phyloP scores from a whole-genome alignment of 768 basidiomycete species.

The Hirschioporus abietinus region DNA sequence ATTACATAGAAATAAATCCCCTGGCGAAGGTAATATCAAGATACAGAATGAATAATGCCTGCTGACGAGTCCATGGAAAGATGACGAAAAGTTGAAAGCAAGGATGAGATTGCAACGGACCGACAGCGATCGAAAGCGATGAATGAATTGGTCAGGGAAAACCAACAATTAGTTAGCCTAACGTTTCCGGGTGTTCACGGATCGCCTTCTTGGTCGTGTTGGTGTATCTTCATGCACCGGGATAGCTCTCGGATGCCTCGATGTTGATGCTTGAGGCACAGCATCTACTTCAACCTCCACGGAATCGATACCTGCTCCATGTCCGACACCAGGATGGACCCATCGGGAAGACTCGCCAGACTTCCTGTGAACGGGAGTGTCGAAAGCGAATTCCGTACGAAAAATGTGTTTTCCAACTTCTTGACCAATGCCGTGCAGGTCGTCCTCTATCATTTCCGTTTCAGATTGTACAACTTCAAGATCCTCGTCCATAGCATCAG shows the following conservation, averaged over 20 bases:
- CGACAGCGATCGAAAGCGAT: not conserved
- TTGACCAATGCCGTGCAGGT: constrained; percentile 18
- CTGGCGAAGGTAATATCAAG: not conserved
- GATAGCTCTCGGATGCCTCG: constrained; percentile 30
- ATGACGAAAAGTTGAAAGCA: not conserved
- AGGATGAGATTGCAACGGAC: not conserved
- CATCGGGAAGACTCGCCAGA: not conserved
- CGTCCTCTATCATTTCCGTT: constrained; percentile 23
- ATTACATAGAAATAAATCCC: not conserved
- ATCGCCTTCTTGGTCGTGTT: constrained; percentile 52
- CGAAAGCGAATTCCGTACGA: not conserved
- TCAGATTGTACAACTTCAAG: constrained; percentile 34
- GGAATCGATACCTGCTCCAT: not conserved
- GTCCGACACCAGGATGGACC: not conserved
- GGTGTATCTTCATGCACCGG: constrained; percentile 50
- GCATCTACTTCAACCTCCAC: constrained; percentile 13
- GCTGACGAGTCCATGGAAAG: not conserved
- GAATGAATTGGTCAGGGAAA: constrained; percentile 10
- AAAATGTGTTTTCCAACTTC: constrained; percentile 18
- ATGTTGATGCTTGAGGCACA: constrained; percentile 20
- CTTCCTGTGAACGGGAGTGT: not conserved
- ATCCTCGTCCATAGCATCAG: constrained; percentile 74
- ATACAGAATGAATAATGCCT: not conserved
- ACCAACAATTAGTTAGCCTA: constrained; percentile 22
- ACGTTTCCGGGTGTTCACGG: constrained; percentile 40